phyloP scores from a whole-genome alignment of 139 green algal species.

The Micromonas commoda region DNA sequence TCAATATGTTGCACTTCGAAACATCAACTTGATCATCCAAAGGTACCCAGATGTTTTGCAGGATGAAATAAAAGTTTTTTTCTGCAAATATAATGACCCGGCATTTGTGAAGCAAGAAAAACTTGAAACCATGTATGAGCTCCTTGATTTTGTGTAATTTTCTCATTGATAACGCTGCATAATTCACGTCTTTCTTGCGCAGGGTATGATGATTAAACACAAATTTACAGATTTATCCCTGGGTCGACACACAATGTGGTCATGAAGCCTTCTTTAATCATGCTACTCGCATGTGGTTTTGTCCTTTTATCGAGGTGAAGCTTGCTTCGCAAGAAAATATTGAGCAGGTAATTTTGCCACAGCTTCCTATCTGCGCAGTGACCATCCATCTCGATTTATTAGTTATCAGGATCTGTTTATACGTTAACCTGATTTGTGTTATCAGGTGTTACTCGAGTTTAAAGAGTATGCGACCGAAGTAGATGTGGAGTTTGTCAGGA shows the following conservation, averaged over 20 bases:
- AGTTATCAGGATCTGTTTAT: no score
- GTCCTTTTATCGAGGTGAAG: no score
- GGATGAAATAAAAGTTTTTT: slow-evolving; percentile 96
- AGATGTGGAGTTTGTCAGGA: slow-evolving; percentile 97
- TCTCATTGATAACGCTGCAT: background rate
- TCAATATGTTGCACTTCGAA: slow-evolving; percentile 96
- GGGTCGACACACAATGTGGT: no score
- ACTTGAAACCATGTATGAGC: slow-evolving; percentile 85
- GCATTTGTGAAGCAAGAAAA: slow-evolving; percentile 99
- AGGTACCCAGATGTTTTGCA: slow-evolving; percentile 60
- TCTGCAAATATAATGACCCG: slow-evolving; percentile 99
- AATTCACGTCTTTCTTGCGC: background rate
- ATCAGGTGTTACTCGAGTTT: slow-evolving; percentile 90
- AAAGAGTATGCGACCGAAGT: slow-evolving; percentile 99
- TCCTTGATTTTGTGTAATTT: background rate
- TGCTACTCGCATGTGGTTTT: no score
- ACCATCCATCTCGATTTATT: no score
- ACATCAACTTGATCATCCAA: slow-evolving; percentile 96
- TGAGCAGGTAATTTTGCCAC: no score
- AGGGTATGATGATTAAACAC: no score
- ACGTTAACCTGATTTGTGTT: background rate
- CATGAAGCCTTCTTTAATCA: no score
- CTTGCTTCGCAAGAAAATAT: no score
- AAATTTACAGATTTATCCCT: no score
- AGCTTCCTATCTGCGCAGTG: no score